Base-by-base conservation (phyloP, 768 basidiomycete species). In the Rhodotorula toruloides region DNA sequence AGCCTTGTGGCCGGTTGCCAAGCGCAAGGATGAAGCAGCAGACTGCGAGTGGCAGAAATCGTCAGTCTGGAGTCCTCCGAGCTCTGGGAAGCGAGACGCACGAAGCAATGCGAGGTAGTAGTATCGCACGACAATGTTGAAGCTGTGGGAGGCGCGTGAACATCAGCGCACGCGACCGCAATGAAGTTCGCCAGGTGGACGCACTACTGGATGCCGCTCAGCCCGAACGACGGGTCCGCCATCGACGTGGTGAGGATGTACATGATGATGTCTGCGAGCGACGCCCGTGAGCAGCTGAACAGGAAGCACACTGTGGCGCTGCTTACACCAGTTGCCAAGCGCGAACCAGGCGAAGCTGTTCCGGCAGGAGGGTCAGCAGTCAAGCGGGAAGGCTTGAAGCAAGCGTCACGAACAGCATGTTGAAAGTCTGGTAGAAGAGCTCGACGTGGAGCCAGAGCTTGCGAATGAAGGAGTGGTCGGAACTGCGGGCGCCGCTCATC, bases 391-490 rank as follows among this genome's bases (percentile, higher is more conserved):
- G 16, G 87, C 81, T 70, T 93, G 91, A 90, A 91, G 94, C 16
- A 42, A n/a, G n/a, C n/a, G n/a, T n/a, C 3, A 60, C 87, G 77
- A 96, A 97, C 70, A 98, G 83, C 63, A 96, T 77, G 77, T 92
- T 96, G 78, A 91, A 90, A 3, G 85, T 71, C 76, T 94, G 91
- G 76, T 97, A 97, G 22, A 97, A 27, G 81, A 93, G 85, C 79
- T 97, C 93, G 61, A 97, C 81, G 69, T 97, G 94, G 44, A 98
- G 88, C 89, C 90, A 94, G 76, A 89, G 84, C 79, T 97, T 98
- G 74, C 91, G 82, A 44, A 86, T 37, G 76, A 91, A 83, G 0
- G 83, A 78, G 76, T 94, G 92, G 27, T 89, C 87, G 14, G 88
- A 90, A 6, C 58, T 58, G 31, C 16, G 10, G 25, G 14, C 17